Base-by-base conservation (phyloP, 371 early-diverging fungal genomes). In the Apophysomyces sp. region DNA sequence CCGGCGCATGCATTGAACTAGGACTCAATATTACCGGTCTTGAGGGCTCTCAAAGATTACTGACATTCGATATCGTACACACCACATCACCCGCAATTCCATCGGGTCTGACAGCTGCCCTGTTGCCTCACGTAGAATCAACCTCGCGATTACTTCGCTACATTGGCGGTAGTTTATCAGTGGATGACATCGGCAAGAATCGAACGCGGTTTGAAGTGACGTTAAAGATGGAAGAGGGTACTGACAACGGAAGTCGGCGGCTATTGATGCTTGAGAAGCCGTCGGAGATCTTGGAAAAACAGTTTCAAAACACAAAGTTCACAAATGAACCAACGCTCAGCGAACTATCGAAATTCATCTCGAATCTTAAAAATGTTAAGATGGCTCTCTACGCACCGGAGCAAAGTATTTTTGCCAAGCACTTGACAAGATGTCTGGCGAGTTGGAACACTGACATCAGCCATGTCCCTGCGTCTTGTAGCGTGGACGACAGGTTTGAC, bases 251-350 rank as follows among this genome's bases (percentile, higher is more conserved):
- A 15, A 39, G 21, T 27, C 66, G 66, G 21, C 41, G 21, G 13
- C 24, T 65, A 1, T 32, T 72, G 7, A 37, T 72, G 2, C 58
- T 68, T 16, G 68, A 68, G 26, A 72, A 72, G n/a, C 62, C 68
- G 7, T 68, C 67, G 11, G 64, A 62, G 12, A 62, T 67, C 0
- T 32, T 67, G 2, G 62, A 72, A 30, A 68, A 55, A 16, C 73
- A 68, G 16, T 52, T 72, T 1, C 53, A 63, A 12, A 65, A 61
- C 28, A 59, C 72, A 37, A 61, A 63, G 24, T 73, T 81, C 34
- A 76, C 84, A 0, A 71, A 74, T 24, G 85, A 86, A 55, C 86
- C 86, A 11, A 81, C 86, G 0, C 54, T 82, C 0, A 62, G 68
- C 2, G 85, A 86, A 16, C 60, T 86, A 3, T 57, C 63, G 2